phyloP scores from a whole-genome alignment of 2,329 filamentous ascomycete genomes.

The Lachnellula suecica region DNA sequence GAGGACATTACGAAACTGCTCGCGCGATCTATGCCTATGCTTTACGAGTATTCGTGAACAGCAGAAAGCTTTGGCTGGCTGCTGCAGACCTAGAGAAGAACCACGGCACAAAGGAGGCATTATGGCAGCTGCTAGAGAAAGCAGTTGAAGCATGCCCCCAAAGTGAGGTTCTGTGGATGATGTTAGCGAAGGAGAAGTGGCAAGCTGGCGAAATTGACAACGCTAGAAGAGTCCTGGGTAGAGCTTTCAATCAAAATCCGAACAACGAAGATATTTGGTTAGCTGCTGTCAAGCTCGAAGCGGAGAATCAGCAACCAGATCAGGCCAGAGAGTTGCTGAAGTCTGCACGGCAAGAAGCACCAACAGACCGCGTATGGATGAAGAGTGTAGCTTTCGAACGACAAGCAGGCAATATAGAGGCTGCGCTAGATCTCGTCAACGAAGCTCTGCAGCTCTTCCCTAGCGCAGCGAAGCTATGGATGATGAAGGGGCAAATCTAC shows the following conservation, averaged over 20 bases:
- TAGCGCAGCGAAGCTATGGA: conserved; percentile 85
- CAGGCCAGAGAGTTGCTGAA: conserved; percentile 80
- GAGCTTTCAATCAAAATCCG: conserved; percentile 91
- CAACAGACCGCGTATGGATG: conserved; percentile 96
- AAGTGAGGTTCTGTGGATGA: conserved; percentile 91
- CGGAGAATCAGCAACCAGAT: conserved; percentile 79
- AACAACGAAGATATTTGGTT: conserved; percentile 99
- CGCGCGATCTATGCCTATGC: conserved; percentile 92
- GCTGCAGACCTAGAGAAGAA: conserved; percentile 89
- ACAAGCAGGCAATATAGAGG: conserved; percentile 74
- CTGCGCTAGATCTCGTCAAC: conserved; percentile 82
- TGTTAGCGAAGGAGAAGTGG: conserved; percentile 94
- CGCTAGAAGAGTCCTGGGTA: conserved; percentile 79
- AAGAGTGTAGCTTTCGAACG: conserved; percentile 94
- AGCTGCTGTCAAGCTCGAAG: conserved; percentile 92
- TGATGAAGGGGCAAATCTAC: conserved; percentile 99
- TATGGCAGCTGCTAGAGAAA: conserved; percentile 86
- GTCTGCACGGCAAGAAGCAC: conserved; percentile 82
- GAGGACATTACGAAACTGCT: conserved; percentile 85
- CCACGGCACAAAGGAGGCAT: conserved; percentile 78
- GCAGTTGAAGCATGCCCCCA: conserved; percentile 91
- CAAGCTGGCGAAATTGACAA: conserved; percentile 84
- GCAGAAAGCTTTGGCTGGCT: conserved; percentile 84
- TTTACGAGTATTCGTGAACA: conserved; percentile 84
- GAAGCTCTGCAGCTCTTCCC: conserved; percentile 87